Evolutionary conservation across 352 stramenopile genomes (phyloP), one percentile per base, ranked within the genome.

Genomic region (Phytophthora pistaciae): DNA sequence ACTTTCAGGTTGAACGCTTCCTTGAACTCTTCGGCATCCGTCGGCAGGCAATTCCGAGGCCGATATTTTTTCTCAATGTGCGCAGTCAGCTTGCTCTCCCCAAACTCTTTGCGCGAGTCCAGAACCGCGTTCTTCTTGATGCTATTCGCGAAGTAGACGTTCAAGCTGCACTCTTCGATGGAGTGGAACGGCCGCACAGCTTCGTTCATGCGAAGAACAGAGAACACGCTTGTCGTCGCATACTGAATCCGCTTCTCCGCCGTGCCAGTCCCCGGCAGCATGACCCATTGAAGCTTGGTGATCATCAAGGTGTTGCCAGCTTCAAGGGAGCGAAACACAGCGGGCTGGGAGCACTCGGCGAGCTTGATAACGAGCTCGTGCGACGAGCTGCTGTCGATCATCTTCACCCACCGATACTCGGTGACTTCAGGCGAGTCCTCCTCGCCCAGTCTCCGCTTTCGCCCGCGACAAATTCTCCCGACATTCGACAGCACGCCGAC

Each of bases 401-500:
- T 66, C 58, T 92, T 92, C 20, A 93, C 55, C 84, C 81, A 92
- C 16, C 86, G 79, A 36, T 76, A 91, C 27, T 77, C 66, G 6
- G 57, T 78, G 33, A 75, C 38, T 36, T 72, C 52, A 1, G 36
- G 25, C 23, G 3, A 23, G 23, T 42, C 36, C 14, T 68, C 64
- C 29, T 62, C 46, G 2, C 29, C n/a, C 14, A 70, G 29, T 49
- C 60, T 74, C 1, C 75, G 72, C 63, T 82, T 79, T 23, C 81
- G 74, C 1, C 54, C 40, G 16, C 78, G 75, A 36, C 72, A 82
- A 23, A 89, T 74, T 21, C 74, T 77, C 1, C 81, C 78, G 11
- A 90, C 83, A 64, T 77, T 83, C 2, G 83, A 85, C 11, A 92
- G 55, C 0, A 93, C 78, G 2, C 86, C 86, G 14, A 91, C 82